phyloP scores from a whole-genome alignment of 2,329 filamentous ascomycete genomes.

The Capronia coronata region DNA sequence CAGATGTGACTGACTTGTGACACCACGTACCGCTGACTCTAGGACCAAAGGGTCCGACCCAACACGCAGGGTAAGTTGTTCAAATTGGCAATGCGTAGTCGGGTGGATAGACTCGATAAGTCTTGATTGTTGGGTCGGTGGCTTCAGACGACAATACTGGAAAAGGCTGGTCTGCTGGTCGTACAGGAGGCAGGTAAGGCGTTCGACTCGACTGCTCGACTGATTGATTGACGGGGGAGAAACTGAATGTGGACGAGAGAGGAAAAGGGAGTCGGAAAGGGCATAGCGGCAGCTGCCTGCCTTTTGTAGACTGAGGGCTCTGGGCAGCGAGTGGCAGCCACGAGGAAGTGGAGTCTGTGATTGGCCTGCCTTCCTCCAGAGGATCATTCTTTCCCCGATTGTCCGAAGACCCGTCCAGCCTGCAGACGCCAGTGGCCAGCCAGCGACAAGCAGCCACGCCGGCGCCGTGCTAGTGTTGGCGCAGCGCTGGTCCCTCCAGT shows the following conservation, averaged over 20 bases:
- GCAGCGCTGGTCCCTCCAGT: neutral
- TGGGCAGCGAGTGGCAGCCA: conserved; percentile 11
- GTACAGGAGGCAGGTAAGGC: neutral
- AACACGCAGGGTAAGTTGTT: too few relatives aligned
- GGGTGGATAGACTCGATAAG: too few relatives aligned
- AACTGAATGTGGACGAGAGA: conserved; percentile 23
- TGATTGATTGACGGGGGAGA: conserved; percentile 4
- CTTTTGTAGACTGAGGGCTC: conserved; percentile 24
- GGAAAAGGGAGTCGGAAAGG: conserved; percentile 27
- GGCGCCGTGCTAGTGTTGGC: neutral
- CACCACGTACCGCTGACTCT: neutral
- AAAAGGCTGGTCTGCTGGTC: neutral
- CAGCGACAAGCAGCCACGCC: neutral
- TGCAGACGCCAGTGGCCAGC: conserved; percentile 1
- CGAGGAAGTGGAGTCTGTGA: neutral
- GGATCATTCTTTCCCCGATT: conserved; percentile 25
- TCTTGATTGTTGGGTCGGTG: neutral
- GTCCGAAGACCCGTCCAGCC: conserved; percentile 4
- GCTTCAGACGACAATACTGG: neutral
- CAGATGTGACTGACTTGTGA: too few relatives aligned
- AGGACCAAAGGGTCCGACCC: neutral
- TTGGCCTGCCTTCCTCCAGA: conserved; percentile 4
- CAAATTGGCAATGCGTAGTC: too few relatives aligned
- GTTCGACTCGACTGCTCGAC: neutral
- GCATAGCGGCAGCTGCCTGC: conserved; percentile 26